Evolutionary conservation across 2,329 filamentous ascomycete species (phyloP), one percentile per base, ranked within the genome.

Genomic region (Cryphonectria parasitica): DNA sequence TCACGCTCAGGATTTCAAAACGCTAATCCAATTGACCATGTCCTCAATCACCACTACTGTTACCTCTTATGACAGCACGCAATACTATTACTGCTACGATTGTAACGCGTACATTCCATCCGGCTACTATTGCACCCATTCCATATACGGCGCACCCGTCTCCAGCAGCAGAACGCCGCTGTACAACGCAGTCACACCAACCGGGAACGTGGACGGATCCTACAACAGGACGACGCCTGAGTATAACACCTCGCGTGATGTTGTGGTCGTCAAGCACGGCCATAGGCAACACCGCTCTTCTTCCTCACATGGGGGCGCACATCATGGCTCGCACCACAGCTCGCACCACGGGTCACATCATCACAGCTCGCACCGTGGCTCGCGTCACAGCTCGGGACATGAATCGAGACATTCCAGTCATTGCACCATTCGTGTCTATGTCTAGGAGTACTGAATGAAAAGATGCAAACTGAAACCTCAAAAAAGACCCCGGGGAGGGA

Each of bases 81-180:
- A 54, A 3, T 69, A 71, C 45, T 71, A 71, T 56, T 69, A 63
- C 45, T 71, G 69, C 58, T 61, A 63, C 28, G 63, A 58, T 1
- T 71, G 69, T 28, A 64, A 56, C 11, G 58, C 54, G 15, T 71
- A 71, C 45, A 71, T 71, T 39, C 69, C 69, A n/a, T 62, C 43
- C 19, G 69, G 69, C 19, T 66, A 66, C 56, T 69, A 66, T 10
- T 71, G 69, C 69, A 31, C 43, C 28, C 69, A 71, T 58, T 58
- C 63, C 19, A 68, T 61, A 28, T 68, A 68, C 28, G 41, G 66
- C 13, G n/a, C 34, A 8, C 34, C 34, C 22, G 19, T 10, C 34
- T 61, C 17, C 58, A 58, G 4, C 58, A 58, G 4, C 64, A 22
- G 34, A 31, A 54, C 34, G 15, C 17, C 54, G 2, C 4, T 7